These are phyloP conservation scores for Tirmania nivea DNA, from an alignment of 495 filamentous ascomycete species.

Conservation along the genomic window DNA sequence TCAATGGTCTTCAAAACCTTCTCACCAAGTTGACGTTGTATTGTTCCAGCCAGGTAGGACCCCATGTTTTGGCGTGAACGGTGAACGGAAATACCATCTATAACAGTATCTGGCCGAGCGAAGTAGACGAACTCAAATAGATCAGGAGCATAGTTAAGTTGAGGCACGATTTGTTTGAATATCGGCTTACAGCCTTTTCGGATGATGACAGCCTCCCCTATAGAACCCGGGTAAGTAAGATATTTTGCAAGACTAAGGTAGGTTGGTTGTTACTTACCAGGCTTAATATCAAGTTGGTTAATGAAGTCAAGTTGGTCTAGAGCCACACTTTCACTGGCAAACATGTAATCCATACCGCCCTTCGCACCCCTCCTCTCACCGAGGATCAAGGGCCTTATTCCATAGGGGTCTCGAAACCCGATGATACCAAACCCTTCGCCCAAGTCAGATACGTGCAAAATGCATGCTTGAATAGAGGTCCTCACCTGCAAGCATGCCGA, in stretches of 20 bases:
- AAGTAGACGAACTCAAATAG: constrained; percentile 86
- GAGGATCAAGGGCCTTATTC: constrained; percentile 73
- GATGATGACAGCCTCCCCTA: constrained; percentile 73
- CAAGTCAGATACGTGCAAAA: too few species aligned
- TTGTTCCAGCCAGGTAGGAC: constrained; percentile 57
- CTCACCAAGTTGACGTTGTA: constrained; percentile 48
- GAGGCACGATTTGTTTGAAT: constrained; percentile 53
- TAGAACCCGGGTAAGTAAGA: not conserved
- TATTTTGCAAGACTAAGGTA: not conserved
- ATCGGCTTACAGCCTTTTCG: constrained; percentile 57
- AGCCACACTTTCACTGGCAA: constrained; percentile 91
- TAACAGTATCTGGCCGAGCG: constrained; percentile 71
- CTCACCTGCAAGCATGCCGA: constrained; percentile 74
- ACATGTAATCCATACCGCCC: constrained; percentile 74
- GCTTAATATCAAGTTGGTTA: too few species aligned
- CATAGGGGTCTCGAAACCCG: constrained; percentile 69
- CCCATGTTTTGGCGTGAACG: constrained; percentile 84
- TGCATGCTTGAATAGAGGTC: not conserved
- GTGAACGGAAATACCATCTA: constrained; percentile 85
- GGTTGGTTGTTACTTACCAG: constrained; percentile 24
- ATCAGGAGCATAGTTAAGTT: constrained; percentile 63
- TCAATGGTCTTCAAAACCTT: constrained; percentile 69
- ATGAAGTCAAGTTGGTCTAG: constrained; percentile 69
- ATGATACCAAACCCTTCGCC: constrained; percentile 69
- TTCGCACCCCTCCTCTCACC: constrained; percentile 46